Evolutionary conservation across 371 early-diverging fungal species (phyloP).

Genomic region (Mortierella sp.): DNA sequence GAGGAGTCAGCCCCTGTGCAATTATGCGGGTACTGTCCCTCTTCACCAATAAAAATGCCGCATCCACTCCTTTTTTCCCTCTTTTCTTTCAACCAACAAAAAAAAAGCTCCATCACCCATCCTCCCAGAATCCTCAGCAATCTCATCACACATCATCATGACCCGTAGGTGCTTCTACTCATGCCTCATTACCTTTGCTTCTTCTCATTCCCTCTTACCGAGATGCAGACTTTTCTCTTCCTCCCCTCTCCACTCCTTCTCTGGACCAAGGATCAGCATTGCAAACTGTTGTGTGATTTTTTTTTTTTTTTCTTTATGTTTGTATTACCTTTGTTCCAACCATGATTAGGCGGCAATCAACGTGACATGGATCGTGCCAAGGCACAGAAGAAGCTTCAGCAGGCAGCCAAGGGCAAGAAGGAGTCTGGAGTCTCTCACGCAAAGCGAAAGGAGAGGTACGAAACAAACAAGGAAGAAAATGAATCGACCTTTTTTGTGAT

Average conservation of each 20-base stretch:
- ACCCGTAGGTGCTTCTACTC: slow-evolving; percentile 19
- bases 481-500: background rate
- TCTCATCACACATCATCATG: slow-evolving; percentile 23
- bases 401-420: slow-evolving; percentile 29
- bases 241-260: background rate
- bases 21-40: too few relatives aligned
- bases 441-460: slow-evolving; percentile 35
- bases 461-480: background rate
- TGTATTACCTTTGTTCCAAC: background rate
- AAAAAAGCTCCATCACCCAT: background rate
- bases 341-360: slow-evolving; percentile 38
- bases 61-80: background rate
- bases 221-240: background rate
- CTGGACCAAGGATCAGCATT: background rate
- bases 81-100: background rate
- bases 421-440: slow-evolving; percentile 17
- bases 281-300: background rate
- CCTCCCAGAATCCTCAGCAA: background rate
- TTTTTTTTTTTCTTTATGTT: slow-evolving; percentile 2
- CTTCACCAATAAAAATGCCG: too few relatives aligned
- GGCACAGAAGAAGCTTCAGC: slow-evolving; percentile 41
- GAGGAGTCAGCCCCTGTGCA: background rate
- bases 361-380: slow-evolving; percentile 41
- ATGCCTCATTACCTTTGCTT: background rate
- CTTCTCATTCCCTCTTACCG: background rate